Evolutionary conservation across 495 filamentous ascomycete genomes (phyloP), one percentile per base, ranked within the genome.

Genomic region (Rostrohypoxylon terebratum): DNA sequence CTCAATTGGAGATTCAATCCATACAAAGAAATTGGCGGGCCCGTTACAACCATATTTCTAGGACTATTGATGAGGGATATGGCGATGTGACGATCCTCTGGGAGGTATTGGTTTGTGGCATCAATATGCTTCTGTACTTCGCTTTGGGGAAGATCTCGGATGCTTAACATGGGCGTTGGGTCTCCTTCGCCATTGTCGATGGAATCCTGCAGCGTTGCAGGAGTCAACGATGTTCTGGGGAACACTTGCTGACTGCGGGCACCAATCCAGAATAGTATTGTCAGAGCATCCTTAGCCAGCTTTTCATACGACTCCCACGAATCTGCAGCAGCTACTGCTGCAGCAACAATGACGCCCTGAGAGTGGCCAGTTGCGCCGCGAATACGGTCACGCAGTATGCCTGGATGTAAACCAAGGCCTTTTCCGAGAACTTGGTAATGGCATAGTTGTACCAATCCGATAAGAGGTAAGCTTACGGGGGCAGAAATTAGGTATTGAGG

Each of bases 251-350:
- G 96, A 79, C 95, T 97, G 71, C 96, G 92, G n/a, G 94, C 88
- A 70, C 96, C 96, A 71, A 99, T 98, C 96, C 96, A 99, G 84
- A 99, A 99, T n/a, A 99, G 91, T 66, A 96, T 91, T 6, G 91
- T 96, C 63, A 99, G 83, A 1, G 94, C 91, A 75, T 92, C 87
- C 58, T 86, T 91, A 36, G 93, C 86, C 34, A 90, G 87, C 74
- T 91, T 88, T 40, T 92, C 87, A 74, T 96, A 98, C 1, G 91
- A 92, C 66, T 96, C 92, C 96, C 96, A 98, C 48, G 88, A 90
- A 69, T 92, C 90, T 8, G 93, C 91, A 2, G 94, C 91, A 4
- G 96, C 92, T 58, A 96, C 96, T 31, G 90, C 93, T n/a, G 94
- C 94, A 13, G 96, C 96, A 13, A 94, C 92, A 62, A 99, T 90